Evolutionary conservation across 768 basidiomycete genomes (phyloP).

Genomic region (Hemileccinum rubropunctum): DNA sequence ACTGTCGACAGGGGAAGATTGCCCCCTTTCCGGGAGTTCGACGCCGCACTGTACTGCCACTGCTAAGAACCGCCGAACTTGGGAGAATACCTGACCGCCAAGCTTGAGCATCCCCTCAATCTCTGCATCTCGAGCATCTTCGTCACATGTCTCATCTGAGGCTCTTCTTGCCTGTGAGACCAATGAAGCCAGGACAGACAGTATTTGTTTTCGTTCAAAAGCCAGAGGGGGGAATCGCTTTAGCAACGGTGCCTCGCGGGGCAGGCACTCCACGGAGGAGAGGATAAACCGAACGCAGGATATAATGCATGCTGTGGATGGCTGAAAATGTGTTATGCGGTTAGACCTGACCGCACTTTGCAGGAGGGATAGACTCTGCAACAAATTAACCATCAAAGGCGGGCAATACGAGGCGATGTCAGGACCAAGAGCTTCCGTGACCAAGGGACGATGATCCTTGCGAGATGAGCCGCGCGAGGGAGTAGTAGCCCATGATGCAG

Average conservation of each 20-base stretch:
- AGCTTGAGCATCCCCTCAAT: conserved; percentile 77
- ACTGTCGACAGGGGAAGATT: conserved; percentile 25
- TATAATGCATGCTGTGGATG: conserved; percentile 92
- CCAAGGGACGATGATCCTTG: conserved; percentile 43
- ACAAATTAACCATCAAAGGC: conserved; percentile 76
- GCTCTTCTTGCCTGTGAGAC: conserved; percentile 77
- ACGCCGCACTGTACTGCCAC: conserved; percentile 74
- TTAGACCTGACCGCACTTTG: conserved; percentile 81
- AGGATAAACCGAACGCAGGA: conserved; percentile 89
- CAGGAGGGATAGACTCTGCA: conserved; percentile 82
- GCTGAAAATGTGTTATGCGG: conserved; percentile 82
- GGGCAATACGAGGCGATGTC: conserved; percentile 67
- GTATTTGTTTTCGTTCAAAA: conserved; percentile 76
- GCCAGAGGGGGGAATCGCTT: conserved; percentile 63
- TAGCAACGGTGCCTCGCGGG: conserved; percentile 75
- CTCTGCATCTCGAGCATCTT: conserved; percentile 49
- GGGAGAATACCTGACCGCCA: conserved; percentile 77
- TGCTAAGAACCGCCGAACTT: conserved; percentile 76
- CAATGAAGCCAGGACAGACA: conserved; percentile 76
- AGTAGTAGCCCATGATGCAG: conserved; percentile 53
- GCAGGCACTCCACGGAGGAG: conserved; percentile 77
- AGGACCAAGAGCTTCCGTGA: conserved; percentile 44
- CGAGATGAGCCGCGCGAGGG: conserved; percentile 38
- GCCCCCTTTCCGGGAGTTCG: conserved; percentile 54
- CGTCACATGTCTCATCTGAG: conserved; percentile 45